These are phyloP conservation scores for Achlya hypogyna DNA, from an alignment of 352 stramenopile species.

Conservation along the genomic window DNA sequence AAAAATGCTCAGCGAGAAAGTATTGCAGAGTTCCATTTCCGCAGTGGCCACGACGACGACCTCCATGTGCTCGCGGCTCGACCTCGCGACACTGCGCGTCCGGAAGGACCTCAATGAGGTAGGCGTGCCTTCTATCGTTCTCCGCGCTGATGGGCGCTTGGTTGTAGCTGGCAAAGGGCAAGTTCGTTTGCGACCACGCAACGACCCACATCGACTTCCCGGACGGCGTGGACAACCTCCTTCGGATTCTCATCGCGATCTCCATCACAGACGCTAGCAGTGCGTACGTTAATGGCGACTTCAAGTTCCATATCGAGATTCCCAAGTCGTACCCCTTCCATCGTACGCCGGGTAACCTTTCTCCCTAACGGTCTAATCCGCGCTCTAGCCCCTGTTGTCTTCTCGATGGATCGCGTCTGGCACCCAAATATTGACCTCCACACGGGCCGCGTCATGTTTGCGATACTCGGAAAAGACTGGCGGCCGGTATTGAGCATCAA, in stretches of 20 bases:
- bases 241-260: conserved; percentile 72
- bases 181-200: conserved; percentile 68
- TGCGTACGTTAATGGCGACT: conserved; percentile 77
- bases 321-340: conserved; percentile 83
- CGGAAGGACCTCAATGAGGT: conserved; percentile 84
- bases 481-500: conserved; percentile 79
- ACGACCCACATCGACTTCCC: conserved; percentile 76
- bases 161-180: conserved; percentile 60
- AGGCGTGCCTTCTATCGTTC: background rate
- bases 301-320: conserved; percentile 80
- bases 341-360: conserved; percentile 29
- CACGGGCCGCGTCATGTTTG: conserved; percentile 77
- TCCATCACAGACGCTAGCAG: conserved; percentile 58
- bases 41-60: conserved; percentile 23
- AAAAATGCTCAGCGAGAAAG: background rate
- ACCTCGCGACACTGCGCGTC: conserved; percentile 67
- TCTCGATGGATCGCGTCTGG: conserved; percentile 69
- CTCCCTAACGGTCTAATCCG: background rate
- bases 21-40: background rate
- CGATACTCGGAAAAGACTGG: conserved; percentile 78
- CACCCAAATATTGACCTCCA: conserved; percentile 74
- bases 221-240: conserved; percentile 71
- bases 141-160: background rate
- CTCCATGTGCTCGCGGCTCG: conserved; percentile 53
- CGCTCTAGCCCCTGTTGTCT: conserved; percentile 52